Conservation (phyloP, 495 filamentous ascomycete species). For the Chlorociboria aeruginascens region DNA sequence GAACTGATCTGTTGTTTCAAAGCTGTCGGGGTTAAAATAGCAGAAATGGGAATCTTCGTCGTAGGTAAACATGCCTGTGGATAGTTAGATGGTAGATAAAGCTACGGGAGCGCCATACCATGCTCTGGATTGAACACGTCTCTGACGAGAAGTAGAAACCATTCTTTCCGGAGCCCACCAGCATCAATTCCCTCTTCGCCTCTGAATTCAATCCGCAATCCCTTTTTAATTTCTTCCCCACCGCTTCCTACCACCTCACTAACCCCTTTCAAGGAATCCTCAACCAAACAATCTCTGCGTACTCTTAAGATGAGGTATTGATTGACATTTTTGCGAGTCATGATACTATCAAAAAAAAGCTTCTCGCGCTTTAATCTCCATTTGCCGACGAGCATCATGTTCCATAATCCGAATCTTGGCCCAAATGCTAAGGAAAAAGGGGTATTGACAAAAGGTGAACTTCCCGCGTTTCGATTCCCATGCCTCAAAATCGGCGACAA, state of each 20-base stretch:
- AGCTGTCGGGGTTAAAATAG: constrained; percentile 88
- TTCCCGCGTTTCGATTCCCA: constrained; percentile 69
- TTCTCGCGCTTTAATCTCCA: constrained; percentile 81
- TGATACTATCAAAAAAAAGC: constrained; percentile 82
- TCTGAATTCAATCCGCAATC: constrained; percentile 71
- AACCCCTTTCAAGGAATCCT: constrained; percentile 77
- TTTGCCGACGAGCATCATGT: constrained; percentile 81
- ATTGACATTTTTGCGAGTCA: constrained; percentile 58
- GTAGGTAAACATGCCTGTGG: constrained; percentile 74
- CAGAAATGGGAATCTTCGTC: constrained; percentile 91
- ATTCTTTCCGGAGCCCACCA: constrained; percentile 86
- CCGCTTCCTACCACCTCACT: constrained; percentile 78
- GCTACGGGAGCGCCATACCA: constrained; percentile 38
- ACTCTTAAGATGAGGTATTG: constrained; percentile 74
- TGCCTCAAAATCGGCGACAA: constrained; percentile 76
- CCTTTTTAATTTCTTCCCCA: constrained; percentile 87
- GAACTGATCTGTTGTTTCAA: constrained; percentile 90
- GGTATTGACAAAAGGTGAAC: constrained; percentile 90
- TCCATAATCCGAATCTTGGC: constrained; percentile 90
- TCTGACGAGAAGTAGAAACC: constrained; percentile 84
- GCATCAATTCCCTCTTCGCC: constrained; percentile 91
- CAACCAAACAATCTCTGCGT: constrained; percentile 78
- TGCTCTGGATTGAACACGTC: constrained; percentile 90
- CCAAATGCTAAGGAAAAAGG: constrained; percentile 87
- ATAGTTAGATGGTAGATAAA: not conserved